phyloP scores from a whole-genome alignment of 2,329 filamentous ascomycete genomes.

The Xylariaceae sp. region DNA sequence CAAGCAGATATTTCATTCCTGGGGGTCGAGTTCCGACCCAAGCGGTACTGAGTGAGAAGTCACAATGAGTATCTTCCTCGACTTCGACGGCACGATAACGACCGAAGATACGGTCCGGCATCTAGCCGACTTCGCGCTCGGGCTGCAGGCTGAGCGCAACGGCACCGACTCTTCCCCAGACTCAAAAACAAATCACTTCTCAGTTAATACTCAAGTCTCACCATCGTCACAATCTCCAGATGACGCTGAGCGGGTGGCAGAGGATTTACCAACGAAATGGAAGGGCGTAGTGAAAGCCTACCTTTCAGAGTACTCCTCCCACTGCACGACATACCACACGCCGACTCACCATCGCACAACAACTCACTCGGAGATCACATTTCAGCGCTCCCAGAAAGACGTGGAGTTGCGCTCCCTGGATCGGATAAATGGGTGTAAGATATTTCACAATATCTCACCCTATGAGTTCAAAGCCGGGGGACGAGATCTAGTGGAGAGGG shows the following conservation, averaged over 20 bases:
- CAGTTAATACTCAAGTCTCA: too few species aligned
- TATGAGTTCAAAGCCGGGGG: constrained; percentile 37
- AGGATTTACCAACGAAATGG: constrained; percentile 40
- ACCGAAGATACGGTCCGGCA: constrained; percentile 48
- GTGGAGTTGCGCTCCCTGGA: constrained; percentile 45
- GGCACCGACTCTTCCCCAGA: neutral
- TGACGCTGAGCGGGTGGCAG: neutral
- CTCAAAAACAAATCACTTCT: too few species aligned
- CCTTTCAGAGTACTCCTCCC: constrained; percentile 37
- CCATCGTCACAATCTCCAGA: too few species aligned
- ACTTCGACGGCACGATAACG: constrained; percentile 60
- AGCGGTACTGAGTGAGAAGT: too few species aligned
- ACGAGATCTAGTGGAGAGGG: constrained; percentile 29
- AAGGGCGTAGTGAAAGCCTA: constrained; percentile 44
- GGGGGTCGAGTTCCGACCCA: too few species aligned
- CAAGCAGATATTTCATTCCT: too few species aligned
- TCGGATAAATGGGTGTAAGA: constrained; percentile 38
- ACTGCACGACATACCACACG: constrained; percentile 34
- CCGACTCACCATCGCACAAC: constrained; percentile 31
- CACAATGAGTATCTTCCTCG: constrained; percentile 42
- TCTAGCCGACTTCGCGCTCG: constrained; percentile 43
- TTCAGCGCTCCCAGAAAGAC: constrained; percentile 38
- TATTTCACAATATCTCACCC: constrained; percentile 41
- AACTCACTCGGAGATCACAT: constrained; percentile 28
- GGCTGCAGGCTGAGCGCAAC: constrained; percentile 14